Evolutionary conservation across 768 basidiomycete genomes (phyloP).

Genomic region (Suillus hirtellus): DNA sequence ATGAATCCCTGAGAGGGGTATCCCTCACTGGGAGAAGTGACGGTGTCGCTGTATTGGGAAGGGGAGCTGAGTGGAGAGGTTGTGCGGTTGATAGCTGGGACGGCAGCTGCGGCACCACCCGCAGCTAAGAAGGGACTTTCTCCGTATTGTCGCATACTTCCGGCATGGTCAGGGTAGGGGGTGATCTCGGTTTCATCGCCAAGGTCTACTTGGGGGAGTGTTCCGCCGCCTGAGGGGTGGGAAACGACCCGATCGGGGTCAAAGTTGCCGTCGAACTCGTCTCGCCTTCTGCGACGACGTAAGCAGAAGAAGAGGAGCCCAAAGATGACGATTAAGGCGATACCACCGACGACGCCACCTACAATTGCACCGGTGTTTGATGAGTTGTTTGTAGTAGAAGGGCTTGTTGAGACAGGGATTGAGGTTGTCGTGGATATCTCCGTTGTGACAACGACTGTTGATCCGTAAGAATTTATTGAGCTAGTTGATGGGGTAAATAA

Average conservation of each 20-base stretch:
- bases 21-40: conserved; percentile 11
- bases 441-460: conserved; percentile 22
- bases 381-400: neutral
- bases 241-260: conserved; percentile 45
- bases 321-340: conserved; percentile 30
- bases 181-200: conserved; percentile 31
- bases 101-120: neutral
- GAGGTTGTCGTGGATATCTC: conserved; percentile 17
- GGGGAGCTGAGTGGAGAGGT: conserved; percentile 11
- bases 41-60: conserved; percentile 9
- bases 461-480: conserved; percentile 25
- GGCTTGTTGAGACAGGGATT: conserved; percentile 14
- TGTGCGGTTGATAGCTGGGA: neutral
- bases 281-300: conserved; percentile 23
- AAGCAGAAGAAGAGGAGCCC: conserved; percentile 32
- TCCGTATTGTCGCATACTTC: conserved; percentile 26
- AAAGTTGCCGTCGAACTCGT: conserved; percentile 53
- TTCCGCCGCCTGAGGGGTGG: conserved; percentile 27
- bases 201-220: conserved; percentile 29
- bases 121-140: conserved; percentile 14
- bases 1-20: conserved; percentile 12
- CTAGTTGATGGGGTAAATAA: conserved; percentile 11
- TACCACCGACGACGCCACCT: conserved; percentile 53
- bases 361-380: conserved; percentile 42
- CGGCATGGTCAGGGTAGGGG: conserved; percentile 22